phyloP scores from a whole-genome alignment of 306 rosid species.

The Cicer yamashitae region DNA sequence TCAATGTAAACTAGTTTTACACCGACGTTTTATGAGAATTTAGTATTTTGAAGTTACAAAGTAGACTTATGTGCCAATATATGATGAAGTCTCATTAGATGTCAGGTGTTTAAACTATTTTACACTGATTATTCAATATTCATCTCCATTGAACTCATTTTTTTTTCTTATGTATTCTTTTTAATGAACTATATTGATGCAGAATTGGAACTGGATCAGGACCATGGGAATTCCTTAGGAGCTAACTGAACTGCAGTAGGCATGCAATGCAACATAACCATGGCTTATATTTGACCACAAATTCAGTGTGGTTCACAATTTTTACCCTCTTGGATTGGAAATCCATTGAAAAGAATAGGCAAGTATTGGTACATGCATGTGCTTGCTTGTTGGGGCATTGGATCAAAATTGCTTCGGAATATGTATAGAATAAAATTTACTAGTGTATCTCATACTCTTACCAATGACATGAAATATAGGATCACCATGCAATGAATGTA shows the following conservation, averaged over 20 bases:
- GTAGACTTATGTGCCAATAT: too few relatives aligned
- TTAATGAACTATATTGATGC: constrained; percentile 40
- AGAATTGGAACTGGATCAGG: constrained; percentile 98
- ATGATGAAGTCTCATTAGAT: too few relatives aligned
- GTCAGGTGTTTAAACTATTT: too few relatives aligned
- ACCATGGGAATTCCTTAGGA: constrained; percentile 83
- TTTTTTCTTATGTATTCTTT: neutral
- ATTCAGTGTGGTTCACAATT: constrained; percentile 29
- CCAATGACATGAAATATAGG: constrained; percentile 33
- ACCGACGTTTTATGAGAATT: neutral
- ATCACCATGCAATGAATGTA: constrained; percentile 38
- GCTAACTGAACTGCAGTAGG: constrained; percentile 11
- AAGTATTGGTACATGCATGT: constrained; percentile 15
- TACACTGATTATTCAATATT: too few relatives aligned
- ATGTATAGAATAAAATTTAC: constrained; percentile 22
- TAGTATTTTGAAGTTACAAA: too few relatives aligned
- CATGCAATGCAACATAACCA: constrained; percentile 6
- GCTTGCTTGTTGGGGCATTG: constrained; percentile 24
- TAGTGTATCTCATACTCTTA: neutral
- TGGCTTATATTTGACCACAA: constrained; percentile 33
- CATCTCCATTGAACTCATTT: neutral
- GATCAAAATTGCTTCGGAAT: constrained; percentile 37
- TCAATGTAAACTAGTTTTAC: too few relatives aligned
- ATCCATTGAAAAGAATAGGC: constrained; percentile 37
- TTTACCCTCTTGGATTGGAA: constrained; percentile 18